Evolutionary conservation across 148 eudicot genomes (phyloP), one percentile per base, ranked within the genome.

Genomic region (Arctostaphylos glauca): DNA sequence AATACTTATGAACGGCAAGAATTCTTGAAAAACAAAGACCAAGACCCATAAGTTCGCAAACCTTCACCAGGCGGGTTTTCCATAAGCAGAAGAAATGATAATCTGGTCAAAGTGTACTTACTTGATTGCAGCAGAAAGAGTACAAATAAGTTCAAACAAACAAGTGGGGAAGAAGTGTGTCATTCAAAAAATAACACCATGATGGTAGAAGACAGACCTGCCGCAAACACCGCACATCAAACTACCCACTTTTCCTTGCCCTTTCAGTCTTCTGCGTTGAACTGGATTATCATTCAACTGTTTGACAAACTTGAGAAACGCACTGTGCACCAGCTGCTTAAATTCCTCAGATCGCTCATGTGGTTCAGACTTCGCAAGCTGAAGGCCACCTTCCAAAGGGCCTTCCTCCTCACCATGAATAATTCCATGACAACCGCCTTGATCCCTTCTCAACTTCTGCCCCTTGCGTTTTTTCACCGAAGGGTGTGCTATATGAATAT

Each of bases 151-250:
- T 55, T 72, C 58, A 48, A 76, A 38, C 46, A 80, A 76, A 80
- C 62, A 67, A 76, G 31, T 68, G 67, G 59, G 66, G 77, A 56
- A 54, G 76, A 72, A 70, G 59, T 23, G 70, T 16, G 76, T 68
- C 79, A 83, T 78, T 82, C 56, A 66, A 80, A 82, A 81, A 82
- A 83, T 82, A 82, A 82, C 83, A 44, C 62, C 79, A 62, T 43
- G 75, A 55, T 44, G 81, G 81, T 74, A 62, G 81, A 86, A 84
- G 83, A 91, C 95, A 62, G 81, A 92, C 95, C 93, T 92, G 85
- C 88, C 88, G 79, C 95, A 92, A 49, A 91, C 87, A 78, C 81
- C 59, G 91, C 95, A 92, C 87, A 84, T 89, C 71, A 92, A 87
- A 80, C 81, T 68, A 87, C 90, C 90, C 80, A 81, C 85, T 78